These are phyloP conservation scores for Cryptococcus hybrid DNA, from an alignment of 1,284 basidiomycete species.

Conservation along the genomic window DNA sequence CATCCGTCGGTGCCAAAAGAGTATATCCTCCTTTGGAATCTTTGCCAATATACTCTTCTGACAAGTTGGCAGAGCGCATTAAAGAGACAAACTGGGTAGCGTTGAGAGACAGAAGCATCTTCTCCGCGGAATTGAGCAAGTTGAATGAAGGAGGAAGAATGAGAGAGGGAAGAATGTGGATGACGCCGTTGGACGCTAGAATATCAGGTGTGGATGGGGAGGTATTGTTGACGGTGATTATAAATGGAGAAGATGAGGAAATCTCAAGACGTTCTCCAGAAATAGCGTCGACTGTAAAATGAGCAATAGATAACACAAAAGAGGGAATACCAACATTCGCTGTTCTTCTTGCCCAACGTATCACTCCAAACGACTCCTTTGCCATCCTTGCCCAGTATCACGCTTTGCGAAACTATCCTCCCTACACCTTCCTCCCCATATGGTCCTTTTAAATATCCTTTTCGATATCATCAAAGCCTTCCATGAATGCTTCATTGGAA, in stretches of 20 bases:
- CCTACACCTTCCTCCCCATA: constrained; percentile 75
- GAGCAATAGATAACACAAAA: neutral
- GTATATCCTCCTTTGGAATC: constrained; percentile 60
- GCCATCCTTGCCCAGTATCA: constrained; percentile 53
- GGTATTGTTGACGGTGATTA: constrained; percentile 64
- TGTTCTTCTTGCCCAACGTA: constrained; percentile 25
- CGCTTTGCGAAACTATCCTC: constrained; percentile 74
- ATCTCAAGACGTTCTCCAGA: constrained; percentile 68
- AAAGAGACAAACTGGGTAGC: constrained; percentile 88
- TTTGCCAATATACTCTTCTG: constrained; percentile 64
- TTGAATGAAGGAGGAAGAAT: constrained; percentile 75
- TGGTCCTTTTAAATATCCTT: constrained; percentile 79
- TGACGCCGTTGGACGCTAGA: constrained; percentile 87
- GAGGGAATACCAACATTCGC: constrained; percentile 15
- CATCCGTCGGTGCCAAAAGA: constrained; percentile 85
- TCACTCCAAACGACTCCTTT: constrained; percentile 41
- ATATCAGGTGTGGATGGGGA: constrained; percentile 68
- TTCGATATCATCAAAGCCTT: constrained; percentile 62
- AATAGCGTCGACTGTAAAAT: constrained; percentile 28
- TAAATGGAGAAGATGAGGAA: constrained; percentile 54
- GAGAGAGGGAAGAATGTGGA: constrained; percentile 83
- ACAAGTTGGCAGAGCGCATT: constrained; percentile 76
- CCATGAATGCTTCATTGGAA: constrained; percentile 72
- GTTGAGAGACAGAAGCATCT: constrained; percentile 69
- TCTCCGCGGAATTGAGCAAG: constrained; percentile 76